Base-by-base conservation (phyloP, 306 rosid species). In the Castanea sativa region DNA sequence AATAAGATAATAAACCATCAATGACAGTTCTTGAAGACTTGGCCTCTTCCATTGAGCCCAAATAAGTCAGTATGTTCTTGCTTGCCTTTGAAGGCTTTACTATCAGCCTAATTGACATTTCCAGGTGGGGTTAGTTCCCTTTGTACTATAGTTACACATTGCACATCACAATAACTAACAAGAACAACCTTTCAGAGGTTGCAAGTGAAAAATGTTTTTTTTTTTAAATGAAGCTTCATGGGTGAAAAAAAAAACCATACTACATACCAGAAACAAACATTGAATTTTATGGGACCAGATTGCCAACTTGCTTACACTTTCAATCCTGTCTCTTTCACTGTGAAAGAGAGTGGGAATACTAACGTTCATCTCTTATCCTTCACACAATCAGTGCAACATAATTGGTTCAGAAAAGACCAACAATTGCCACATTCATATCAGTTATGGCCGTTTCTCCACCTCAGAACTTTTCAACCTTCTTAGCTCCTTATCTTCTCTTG, bases 311-410 rank as follows among this genome's bases (percentile, higher is more conserved):
- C 13, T 73, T 73, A 49, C 3, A 49, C 53, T 11, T 49, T 32
- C 64, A 53, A 49, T 51, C 59, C 49, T 27, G 76, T 73, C 76
- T 73, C 49, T 73, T 33, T 73, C 76, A 29, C 19, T 20, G 55
- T 25, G 49, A 51, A 51, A 60, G 67, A 1, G 69, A 12, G 27
- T 70, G 76, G 35, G 32, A 78, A 75, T 29, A 60, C 69, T 56
- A 87, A 89, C 89, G 29, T 86, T 80, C 83, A 73, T 80, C 84
- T 73, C 81, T 69, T 92, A 87, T 90, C 88, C 87, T 82, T 87
- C 91, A 85, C 77, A 75, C 58, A 64, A 78, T 70, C 73, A 33
- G 43, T 79, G 82, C 85, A 83, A 75, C 76, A 49, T 13, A 3
- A 49, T 49, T 88, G 96, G 90, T 75, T 91, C 84, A 84, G 14